Evolutionary conservation across 2,329 filamentous ascomycete genomes (phyloP), one percentile per base, ranked within the genome.

Genomic region (Cladosporium colombiae): DNA sequence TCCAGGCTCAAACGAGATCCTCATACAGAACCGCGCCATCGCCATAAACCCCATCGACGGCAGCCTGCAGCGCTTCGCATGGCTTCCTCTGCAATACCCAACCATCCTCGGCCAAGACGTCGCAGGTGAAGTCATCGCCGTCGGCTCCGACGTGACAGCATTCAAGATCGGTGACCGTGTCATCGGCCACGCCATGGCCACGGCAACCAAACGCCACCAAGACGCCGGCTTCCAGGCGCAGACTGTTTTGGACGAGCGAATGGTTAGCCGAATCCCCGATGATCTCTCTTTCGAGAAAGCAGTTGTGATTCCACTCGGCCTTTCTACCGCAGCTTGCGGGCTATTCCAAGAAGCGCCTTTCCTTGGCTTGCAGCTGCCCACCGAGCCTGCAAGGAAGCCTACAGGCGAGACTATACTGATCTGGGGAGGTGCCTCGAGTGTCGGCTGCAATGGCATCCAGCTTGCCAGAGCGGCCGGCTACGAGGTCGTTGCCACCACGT

Each of bases 341-440:
- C 37, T 74, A 8, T 73, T 69, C 35, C 62, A 69, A n/a, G 40
- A 66, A n/a, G 56, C 64, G 33, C 62, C 64, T n/a, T 65, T 60
- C 29, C 55, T 70, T 7, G 61, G 65, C 13, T 67, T 68, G 10
- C 53, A 68, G 21, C 37, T 66, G 13, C 68, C 67, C 2, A 61
- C 65, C 5, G 37, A 37, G 27, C 33, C 67, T 50, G 60, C 65
- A 11, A 57, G 50, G 10, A 70, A 75, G 44, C 21, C 68, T 2
- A 74, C 69, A 5, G 74, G 74, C 18, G 74, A 80, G 58, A 70
- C 75, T 56, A 46, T 82, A 0, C 69, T 86, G 5, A 72, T 86
- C 16, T 86, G 83, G 81, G 84, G 84, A n/a, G 85, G 84, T 0
- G 79, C 81, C 2, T 80, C 81, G 0, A 78, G 76, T 18, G 81